phyloP scores from a whole-genome alignment of 306 rosid species.

The Quercus mongolica region DNA sequence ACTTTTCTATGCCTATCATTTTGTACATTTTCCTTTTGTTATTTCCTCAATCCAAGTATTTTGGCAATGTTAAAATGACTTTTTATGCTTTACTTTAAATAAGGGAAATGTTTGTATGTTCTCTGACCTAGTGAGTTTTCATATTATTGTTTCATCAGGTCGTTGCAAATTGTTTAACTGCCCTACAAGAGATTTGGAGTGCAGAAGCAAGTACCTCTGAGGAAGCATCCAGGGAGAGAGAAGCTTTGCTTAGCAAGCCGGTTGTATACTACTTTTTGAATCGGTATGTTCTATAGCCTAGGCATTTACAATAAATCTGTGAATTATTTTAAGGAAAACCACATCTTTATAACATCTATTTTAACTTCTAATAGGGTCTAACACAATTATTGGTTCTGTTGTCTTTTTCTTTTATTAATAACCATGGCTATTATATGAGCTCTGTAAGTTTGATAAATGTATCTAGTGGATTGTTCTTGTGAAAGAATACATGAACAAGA shows the following conservation, averaged over 20 bases:
- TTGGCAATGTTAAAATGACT: background rate
- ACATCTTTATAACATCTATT: background rate
- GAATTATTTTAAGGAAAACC: conserved; percentile 1
- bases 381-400: background rate
- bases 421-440: background rate
- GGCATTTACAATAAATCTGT: background rate
- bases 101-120: background rate
- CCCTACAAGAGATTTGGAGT: conserved; percentile 96
- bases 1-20: conserved; percentile 11
- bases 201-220: conserved; percentile 79
- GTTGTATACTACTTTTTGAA: conserved; percentile 74
- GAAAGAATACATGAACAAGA: background rate
- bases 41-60: background rate
- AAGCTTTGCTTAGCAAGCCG: conserved; percentile 86
- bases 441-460: background rate
- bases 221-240: conserved; percentile 94
- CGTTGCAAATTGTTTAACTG: conserved; percentile 91
- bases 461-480: background rate
- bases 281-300: conserved; percentile 46
- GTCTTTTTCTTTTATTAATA: background rate
- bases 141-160: conserved; percentile 51
- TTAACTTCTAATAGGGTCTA: background rate
- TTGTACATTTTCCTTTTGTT: background rate
- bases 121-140: background rate
- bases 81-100: conserved; percentile 2